These are phyloP conservation scores for Mentha longifolia DNA, from an alignment of 257 asterid species.

Conservation along the genomic window DNA sequence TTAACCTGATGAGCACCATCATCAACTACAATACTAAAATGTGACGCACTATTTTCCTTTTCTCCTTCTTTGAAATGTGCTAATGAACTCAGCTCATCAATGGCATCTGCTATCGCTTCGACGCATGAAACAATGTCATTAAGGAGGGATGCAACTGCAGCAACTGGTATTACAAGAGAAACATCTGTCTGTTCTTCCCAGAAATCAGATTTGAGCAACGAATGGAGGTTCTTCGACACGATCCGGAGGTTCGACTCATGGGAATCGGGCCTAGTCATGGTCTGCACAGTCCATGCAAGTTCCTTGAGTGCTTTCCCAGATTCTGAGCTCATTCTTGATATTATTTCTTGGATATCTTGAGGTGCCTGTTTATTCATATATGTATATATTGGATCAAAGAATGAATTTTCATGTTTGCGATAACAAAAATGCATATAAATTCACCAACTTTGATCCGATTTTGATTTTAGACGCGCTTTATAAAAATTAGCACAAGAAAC, in stretches of 20 bases:
- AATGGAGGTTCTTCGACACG: slow-evolving; percentile 49
- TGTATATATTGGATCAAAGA: not conserved
- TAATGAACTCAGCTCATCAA: slow-evolving; percentile 59
- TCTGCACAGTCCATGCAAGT: slow-evolving; percentile 48
- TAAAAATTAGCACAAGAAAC: not conserved
- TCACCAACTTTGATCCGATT: not conserved
- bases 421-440: not conserved
- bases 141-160: slow-evolving; percentile 61
- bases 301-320: slow-evolving; percentile 67
- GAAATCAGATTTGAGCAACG: slow-evolving; percentile 50
- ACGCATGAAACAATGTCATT: slow-evolving; percentile 50
- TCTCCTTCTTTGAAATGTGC: slow-evolving; percentile 53
- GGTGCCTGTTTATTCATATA: slow-evolving; percentile 49
- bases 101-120: slow-evolving; percentile 56
- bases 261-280: slow-evolving; percentile 51
- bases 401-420: not conserved
- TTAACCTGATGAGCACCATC: slow-evolving; percentile 28
- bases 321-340: slow-evolving; percentile 59
- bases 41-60: slow-evolving; percentile 14
- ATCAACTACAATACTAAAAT: slow-evolving; percentile 33
- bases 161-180: slow-evolving; percentile 49
- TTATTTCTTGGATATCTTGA: slow-evolving; percentile 39
- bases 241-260: slow-evolving; percentile 46
- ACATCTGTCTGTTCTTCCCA: slow-evolving; percentile 43
- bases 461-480: not conserved